These are phyloP conservation scores for Podospora conica DNA, from an alignment of 495 filamentous ascomycete species.

Conservation along the genomic window DNA sequence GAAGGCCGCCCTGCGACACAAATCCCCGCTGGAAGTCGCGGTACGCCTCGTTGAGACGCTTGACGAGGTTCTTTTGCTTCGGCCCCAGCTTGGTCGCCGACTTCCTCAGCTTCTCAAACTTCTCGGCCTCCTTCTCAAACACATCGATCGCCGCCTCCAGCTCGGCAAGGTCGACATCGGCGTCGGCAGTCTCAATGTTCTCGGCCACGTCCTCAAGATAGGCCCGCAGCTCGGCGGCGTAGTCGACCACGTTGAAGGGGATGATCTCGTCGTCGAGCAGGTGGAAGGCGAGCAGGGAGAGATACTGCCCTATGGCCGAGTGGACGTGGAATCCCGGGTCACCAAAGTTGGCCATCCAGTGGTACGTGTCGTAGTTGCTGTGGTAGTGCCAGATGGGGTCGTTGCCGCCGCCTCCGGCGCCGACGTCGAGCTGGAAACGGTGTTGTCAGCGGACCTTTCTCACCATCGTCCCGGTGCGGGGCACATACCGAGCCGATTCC, in stretches of 20 bases:
- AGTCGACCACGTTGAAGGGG: constrained; percentile 66
- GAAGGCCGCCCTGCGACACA: constrained; percentile 68
- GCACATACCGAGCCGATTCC: constrained; percentile 67
- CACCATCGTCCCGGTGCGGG: constrained; percentile 28
- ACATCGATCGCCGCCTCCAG: not conserved
- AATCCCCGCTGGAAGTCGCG: constrained; percentile 71
- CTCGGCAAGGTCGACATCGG: constrained; percentile 49
- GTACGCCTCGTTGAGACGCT: constrained; percentile 57
- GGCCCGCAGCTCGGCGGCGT: constrained; percentile 51
- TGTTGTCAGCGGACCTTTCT: not conserved
- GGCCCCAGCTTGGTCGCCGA: constrained; percentile 52
- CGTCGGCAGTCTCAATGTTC: constrained; percentile 47
- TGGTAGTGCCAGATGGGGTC: constrained; percentile 60
- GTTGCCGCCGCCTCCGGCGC: constrained; percentile 48
- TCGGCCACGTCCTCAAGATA: constrained; percentile 57
- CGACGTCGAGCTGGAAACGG: constrained; percentile 54
- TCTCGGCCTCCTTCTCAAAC: not conserved
- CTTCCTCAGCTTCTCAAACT: constrained; percentile 8
- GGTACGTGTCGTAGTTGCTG: constrained; percentile 77
- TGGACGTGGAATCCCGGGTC: constrained; percentile 76
- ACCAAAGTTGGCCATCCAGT: constrained; percentile 72
- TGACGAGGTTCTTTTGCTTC: constrained; percentile 55
- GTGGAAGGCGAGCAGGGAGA: constrained; percentile 66
- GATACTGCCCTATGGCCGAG: constrained; percentile 63
- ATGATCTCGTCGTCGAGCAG: constrained; percentile 67